A percentile compares a stretch with the other conserved stretches of the same genome.
phyloP scores from a whole-genome alignment of 2,329 filamentous ascomycete species.

The Fusarium sublunatum region DNA sequence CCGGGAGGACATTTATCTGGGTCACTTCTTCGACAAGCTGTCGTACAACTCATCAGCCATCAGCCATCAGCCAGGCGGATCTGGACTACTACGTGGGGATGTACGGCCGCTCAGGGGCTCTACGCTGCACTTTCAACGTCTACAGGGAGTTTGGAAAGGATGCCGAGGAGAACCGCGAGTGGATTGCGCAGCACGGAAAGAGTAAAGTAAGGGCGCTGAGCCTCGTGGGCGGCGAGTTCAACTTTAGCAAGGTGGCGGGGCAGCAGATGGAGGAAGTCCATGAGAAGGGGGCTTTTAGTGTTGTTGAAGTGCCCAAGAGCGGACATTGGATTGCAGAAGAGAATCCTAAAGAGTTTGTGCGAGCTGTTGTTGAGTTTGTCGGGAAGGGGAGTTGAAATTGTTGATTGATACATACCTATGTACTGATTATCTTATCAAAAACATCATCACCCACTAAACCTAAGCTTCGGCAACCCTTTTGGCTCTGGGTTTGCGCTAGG shows the following conservation, averaged over 20 bases:
- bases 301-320: slow-evolving; percentile 15
- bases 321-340: slow-evolving; percentile 27
- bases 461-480: slow-evolving; percentile 27
- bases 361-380: slow-evolving; percentile 17
- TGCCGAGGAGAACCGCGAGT: slow-evolving; percentile 25
- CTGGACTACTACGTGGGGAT: slow-evolving; percentile 8
- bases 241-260: slow-evolving; percentile 22
- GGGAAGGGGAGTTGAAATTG: background rate
- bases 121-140: slow-evolving; percentile 12
- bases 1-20: slow-evolving; percentile 14
- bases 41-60: slow-evolving; percentile 19
- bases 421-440: slow-evolving; percentile 38
- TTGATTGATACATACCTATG: background rate
- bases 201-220: slow-evolving; percentile 19
- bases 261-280: slow-evolving; percentile 24
- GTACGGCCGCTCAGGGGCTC: slow-evolving; percentile 3
- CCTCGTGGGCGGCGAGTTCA: slow-evolving; percentile 10
- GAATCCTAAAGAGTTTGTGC: slow-evolving; percentile 19
- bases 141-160: slow-evolving; percentile 14
- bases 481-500: background rate
- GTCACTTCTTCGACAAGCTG: slow-evolving; percentile 26
- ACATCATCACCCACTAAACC: slow-evolving; percentile 21
- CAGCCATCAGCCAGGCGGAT: slow-evolving; percentile 12
- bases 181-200: slow-evolving; percentile 25
- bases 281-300: slow-evolving; percentile 10